Base-by-base conservation (phyloP, 371 early-diverging fungal species). In the Smittium mucronatum region DNA sequence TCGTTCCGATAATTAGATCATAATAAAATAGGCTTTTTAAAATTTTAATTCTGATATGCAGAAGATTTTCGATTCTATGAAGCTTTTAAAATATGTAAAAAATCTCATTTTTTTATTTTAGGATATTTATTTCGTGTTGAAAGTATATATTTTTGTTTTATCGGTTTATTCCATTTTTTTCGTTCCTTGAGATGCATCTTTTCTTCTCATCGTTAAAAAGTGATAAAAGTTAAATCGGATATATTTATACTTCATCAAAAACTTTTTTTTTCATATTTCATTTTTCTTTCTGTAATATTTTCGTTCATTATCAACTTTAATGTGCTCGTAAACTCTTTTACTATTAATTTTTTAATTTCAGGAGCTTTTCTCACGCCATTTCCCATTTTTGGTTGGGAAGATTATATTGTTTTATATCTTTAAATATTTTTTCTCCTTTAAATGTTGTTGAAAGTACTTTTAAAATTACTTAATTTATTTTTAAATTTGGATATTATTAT, bases 1-100 rank as follows among this genome's bases (percentile, higher is more conserved):
- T n/a, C 34, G 65, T 36, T 33, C 65, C 65, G 34, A 11, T 65
- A 25, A 34, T 33, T 25, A 8, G 28, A n/a, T 8, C 29, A 34
- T 32, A 65, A n/a, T 21, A 2, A 65, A 5, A n/a, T 65, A 26
- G 11, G 32, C 34, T n/a, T 65, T 33, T 65, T 31, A 34, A 5
- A 65, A 32, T 5, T 65, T 32, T n/a, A 28, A 11, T 33, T 65
- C 65, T 65, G 26, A 34, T 65, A 65, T 32, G n/a, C 29, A 65
- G 36, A 65, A 34, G 5, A 61, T 11, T 11, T 61, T 26, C 29
- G 63, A 28, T 33, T 61, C 26, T 5, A 61, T n/a, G 11, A 30
- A 28, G 11, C 33, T 61, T 33, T 61, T 61, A 15, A 61, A 61
- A 33, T 30, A 61, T 30, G 29, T 61, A 61, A 61, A 61, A 30